A percentile compares a stretch with the other conserved stretches of the same genome.
phyloP scores from a whole-genome alignment of 805 yeast genomes.

The Candida ficus region DNA sequence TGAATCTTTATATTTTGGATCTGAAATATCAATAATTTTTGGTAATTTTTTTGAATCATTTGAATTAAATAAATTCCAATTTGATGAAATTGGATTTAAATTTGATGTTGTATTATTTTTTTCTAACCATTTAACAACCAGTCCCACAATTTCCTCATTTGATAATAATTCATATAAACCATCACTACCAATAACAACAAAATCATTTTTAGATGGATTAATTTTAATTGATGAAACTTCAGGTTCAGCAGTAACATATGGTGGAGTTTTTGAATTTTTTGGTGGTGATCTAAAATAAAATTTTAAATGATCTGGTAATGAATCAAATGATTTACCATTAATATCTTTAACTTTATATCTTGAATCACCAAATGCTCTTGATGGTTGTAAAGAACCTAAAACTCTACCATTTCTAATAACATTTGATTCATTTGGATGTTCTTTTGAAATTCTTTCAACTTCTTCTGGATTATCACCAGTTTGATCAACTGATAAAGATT shows the following conservation, averaged over 20 bases:
- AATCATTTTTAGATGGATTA: conserved; percentile 67
- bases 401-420: conserved; percentile 85
- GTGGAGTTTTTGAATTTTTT: conserved; percentile 75
- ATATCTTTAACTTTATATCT: conserved; percentile 75
- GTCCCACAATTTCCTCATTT: conserved; percentile 87
- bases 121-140: conserved; percentile 93
- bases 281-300: conserved; percentile 81
- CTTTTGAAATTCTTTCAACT: conserved; percentile 72
- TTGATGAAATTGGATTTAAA: conserved; percentile 8
- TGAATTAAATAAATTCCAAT: conserved; percentile 16
- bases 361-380: conserved; percentile 96
- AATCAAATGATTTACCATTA: conserved; percentile 36
- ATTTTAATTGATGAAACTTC: conserved; percentile 79
- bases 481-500: conserved; percentile 83
- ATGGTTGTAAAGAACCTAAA: conserved; percentile 89
- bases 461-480: conserved; percentile 90
- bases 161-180: conserved; percentile 89
- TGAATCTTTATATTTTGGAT: conserved; percentile 46
- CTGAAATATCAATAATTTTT: conserved; percentile 56
- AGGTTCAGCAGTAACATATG: conserved; percentile 97
- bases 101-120: conserved; percentile 34
- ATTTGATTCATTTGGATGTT: conserved; percentile 82
- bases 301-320: conserved; percentile 71
- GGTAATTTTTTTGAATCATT: conserved; percentile 47
- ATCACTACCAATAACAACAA: conserved; percentile 89